These are phyloP conservation scores for Geranium rotundifolium DNA, from an alignment of 345 rosid genomes.

Conservation along the genomic window DNA sequence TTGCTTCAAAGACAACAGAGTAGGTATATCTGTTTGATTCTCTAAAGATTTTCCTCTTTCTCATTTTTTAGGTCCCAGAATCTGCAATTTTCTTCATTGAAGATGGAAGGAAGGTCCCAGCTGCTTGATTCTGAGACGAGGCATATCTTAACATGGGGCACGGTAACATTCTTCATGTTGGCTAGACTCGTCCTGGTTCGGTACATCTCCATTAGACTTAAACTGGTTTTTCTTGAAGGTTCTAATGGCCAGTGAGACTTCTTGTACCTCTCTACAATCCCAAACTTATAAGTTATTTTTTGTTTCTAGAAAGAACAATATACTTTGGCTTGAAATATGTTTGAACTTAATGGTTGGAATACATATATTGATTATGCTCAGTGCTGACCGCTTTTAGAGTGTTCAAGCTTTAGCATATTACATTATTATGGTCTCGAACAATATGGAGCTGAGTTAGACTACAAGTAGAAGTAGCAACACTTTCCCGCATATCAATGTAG, in stretches of 20 bases:
- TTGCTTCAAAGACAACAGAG: not conserved
- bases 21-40: not conserved
- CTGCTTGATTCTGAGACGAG: slow-evolving; percentile 28
- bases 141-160: not conserved
- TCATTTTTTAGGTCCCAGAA: slow-evolving; percentile 59
- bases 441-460: too few relatives aligned
- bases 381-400: too few relatives aligned
- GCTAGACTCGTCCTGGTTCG: not conserved
- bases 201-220: not conserved
- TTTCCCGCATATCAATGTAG: too few relatives aligned
- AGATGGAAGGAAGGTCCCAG: slow-evolving; percentile 85
- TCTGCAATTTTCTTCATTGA: slow-evolving; percentile 74
- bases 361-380: too few relatives aligned
- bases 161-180: not conserved
- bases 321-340: too few relatives aligned
- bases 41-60: not conserved
- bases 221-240: too few relatives aligned
- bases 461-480: too few relatives aligned
- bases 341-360: too few relatives aligned
- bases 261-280: not conserved
- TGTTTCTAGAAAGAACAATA: too few relatives aligned
- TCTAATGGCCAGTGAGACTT: not conserved
- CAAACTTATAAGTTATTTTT: not conserved
- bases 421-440: too few relatives aligned
- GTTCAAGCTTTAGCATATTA: too few relatives aligned